These are phyloP conservation scores for Bimuria novae-zelandiae DNA, from an alignment of 2,329 filamentous ascomycete genomes.

Conservation along the genomic window DNA sequence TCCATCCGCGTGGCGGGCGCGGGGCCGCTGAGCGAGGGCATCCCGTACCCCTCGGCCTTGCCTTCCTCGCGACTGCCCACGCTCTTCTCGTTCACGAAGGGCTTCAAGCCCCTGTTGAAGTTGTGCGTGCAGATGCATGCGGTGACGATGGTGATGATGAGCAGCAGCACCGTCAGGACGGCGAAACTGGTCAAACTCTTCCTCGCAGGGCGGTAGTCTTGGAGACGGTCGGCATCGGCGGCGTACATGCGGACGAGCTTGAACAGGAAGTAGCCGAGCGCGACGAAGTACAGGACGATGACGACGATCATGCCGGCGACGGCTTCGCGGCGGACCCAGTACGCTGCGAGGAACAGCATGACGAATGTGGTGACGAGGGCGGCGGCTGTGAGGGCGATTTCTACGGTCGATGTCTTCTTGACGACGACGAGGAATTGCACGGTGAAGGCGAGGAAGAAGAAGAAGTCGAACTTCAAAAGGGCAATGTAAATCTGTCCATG, in stretches of 20 bases:
- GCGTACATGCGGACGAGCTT: constrained; percentile 96
- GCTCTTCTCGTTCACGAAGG: constrained; percentile 72
- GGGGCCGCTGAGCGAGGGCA: constrained; percentile 54
- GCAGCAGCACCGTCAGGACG: constrained; percentile 85
- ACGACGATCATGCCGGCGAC: constrained; percentile 75
- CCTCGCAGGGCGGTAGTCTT: constrained; percentile 75
- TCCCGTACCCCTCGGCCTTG: constrained; percentile 53
- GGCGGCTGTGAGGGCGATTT: constrained; percentile 84
- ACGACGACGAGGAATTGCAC: constrained; percentile 97
- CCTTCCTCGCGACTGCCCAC: constrained; percentile 52
- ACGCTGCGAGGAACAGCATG: constrained; percentile 83
- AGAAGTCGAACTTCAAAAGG: constrained; percentile 98
- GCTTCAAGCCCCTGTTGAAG: constrained; percentile 87
- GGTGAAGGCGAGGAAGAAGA: constrained; percentile 99
- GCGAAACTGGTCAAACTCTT: constrained; percentile 92
- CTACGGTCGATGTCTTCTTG: constrained; percentile 65
- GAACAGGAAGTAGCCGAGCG: constrained; percentile 94
- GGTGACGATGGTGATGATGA: constrained; percentile 85
- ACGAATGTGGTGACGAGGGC: constrained; percentile 90
- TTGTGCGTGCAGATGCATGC: constrained; percentile 87
- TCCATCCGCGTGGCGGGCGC: constrained; percentile 50
- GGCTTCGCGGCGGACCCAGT: constrained; percentile 83
- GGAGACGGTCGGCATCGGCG: constrained; percentile 50
- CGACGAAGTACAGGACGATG: constrained; percentile 85
- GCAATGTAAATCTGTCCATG: constrained; percentile 86